A percentile compares a stretch with the other conserved stretches of the same genome.
Evolutionary conservation across 2,329 filamentous ascomycete species (phyloP).

Genomic region (Calonectria naviculata): DNA sequence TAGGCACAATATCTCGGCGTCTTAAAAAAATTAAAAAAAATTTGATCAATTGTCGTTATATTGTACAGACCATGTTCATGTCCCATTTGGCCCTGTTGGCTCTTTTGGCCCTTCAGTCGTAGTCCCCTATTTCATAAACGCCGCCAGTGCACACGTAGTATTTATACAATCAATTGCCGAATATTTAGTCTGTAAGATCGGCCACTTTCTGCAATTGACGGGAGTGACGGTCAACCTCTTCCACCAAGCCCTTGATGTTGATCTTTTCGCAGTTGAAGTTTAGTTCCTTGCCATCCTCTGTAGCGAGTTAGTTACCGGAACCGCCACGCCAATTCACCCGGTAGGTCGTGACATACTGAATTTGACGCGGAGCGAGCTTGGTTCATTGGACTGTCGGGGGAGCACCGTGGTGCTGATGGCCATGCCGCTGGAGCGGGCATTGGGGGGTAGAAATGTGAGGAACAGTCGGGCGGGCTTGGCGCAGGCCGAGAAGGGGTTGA

Average conservation of each 20-base stretch:
- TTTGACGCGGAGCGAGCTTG: conserved; percentile 78
- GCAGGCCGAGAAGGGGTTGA: conserved; percentile 89
- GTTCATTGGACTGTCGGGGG: conserved; percentile 74
- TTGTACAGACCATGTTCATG: conserved; percentile 37
- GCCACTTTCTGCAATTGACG: conserved; percentile 84
- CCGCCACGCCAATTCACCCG: background rate
- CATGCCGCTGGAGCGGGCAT: conserved; percentile 79
- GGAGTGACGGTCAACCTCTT: conserved; percentile 92
- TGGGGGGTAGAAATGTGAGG: conserved; percentile 84
- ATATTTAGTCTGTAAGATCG: conserved; percentile 70
- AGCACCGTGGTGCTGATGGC: conserved; percentile 83
- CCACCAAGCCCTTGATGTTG: conserved; percentile 86
- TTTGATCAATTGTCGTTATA: conserved; percentile 38
- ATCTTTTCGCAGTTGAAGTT: conserved; percentile 83
- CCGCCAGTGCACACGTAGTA: conserved; percentile 44
- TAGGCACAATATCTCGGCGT: conserved; percentile 26
- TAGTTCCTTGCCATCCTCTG: conserved; percentile 95
- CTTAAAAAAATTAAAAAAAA: conserved; percentile 31
- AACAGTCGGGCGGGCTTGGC: conserved; percentile 89
- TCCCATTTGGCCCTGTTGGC: conserved; percentile 24
- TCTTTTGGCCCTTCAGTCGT: conserved; percentile 23
- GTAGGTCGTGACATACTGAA: conserved; percentile 75
- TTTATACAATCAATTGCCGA: conserved; percentile 37
- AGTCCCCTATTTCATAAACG: conserved; percentile 43
- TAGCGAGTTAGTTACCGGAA: conserved; percentile 34